These are phyloP conservation scores for Apiotrichum sp. DNA, from an alignment of 1,284 basidiomycete species.

Conservation along the genomic window DNA sequence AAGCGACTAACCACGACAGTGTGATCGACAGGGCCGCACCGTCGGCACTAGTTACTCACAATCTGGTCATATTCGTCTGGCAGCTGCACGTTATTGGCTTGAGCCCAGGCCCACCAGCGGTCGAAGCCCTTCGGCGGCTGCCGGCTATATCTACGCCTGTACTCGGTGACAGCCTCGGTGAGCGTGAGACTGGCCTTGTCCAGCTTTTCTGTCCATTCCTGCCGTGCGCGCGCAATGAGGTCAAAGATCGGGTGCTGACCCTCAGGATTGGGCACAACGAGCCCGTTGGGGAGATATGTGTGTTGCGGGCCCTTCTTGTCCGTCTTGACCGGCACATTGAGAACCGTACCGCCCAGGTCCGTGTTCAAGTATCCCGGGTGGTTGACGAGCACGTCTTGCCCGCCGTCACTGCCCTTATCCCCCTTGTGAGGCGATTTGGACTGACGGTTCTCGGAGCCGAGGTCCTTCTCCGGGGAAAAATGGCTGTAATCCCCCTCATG, in stretches of 20 bases:
- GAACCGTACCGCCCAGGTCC: no score
- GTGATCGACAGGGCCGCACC: no score
- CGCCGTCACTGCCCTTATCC: no score
- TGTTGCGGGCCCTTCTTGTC: conserved; percentile 13
- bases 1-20: no score
- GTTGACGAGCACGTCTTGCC: neutral
- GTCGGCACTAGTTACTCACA: conserved; percentile 18
- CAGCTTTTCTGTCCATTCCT: conserved; percentile 46
- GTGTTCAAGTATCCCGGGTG: neutral
- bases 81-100: conserved; percentile 33
- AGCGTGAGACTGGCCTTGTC: conserved; percentile 45
- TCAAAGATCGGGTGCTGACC: conserved; percentile 46
- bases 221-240: conserved; percentile 39
- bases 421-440: no score
- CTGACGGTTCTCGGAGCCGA: no score
- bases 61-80: conserved; percentile 47
- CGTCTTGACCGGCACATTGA: neutral
- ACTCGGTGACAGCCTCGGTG: conserved; percentile 45
- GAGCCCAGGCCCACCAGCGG: conserved; percentile 37
- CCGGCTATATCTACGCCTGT: conserved; percentile 43
- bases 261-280: conserved; percentile 33
- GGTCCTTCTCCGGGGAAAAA: no score
- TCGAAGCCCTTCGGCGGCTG: conserved; percentile 45
- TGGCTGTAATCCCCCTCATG: no score
- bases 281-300: conserved; percentile 31